Percentiles rank a stretch among this genome's conserved stretches.
Conservation (phyloP, 371 early-diverging fungal species). For the Rhizopus arrhizus region DNA sequence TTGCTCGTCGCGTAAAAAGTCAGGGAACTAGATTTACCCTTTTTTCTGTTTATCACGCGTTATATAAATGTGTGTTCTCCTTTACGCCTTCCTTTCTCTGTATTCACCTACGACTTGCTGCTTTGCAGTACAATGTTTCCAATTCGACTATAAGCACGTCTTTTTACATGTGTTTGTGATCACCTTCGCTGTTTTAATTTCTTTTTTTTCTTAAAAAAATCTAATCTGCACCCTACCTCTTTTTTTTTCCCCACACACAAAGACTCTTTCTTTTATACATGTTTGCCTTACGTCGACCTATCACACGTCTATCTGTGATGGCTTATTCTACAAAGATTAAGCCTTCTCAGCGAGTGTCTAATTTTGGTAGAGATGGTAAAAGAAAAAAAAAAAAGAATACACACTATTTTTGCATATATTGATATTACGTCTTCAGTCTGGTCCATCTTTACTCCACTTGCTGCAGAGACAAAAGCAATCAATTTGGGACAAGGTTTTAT, state of each 20-base stretch:
- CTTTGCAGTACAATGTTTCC: not conserved
- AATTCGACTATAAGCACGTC: not conserved
- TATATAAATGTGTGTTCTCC: too few relatives aligned
- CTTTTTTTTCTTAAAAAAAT: slow-evolving; percentile 5
- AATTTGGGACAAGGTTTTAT: slow-evolving; percentile 94
- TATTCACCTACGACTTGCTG: too few relatives aligned
- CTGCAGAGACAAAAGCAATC: slow-evolving; percentile 82
- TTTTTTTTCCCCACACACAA: not conserved
- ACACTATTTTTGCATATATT: not conserved
- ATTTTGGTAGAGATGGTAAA: slow-evolving; percentile 49
- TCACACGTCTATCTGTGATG: not conserved
- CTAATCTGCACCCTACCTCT: not conserved
- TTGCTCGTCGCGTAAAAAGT: too few relatives aligned
- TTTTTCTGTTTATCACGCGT: too few relatives aligned
- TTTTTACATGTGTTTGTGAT: not conserved
- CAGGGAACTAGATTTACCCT: too few relatives aligned
- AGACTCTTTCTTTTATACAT: not conserved
- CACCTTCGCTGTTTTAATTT: not conserved
- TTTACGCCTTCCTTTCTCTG: too few relatives aligned
- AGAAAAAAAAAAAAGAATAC: not conserved
- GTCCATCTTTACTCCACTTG: slow-evolving; percentile 90
- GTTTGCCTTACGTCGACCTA: not conserved
- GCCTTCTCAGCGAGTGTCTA: slow-evolving; percentile 43
- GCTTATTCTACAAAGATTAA: slow-evolving; percentile 17
- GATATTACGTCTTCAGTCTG: slow-evolving; percentile 63